Evolutionary conservation across 23 red algal species (phyloP).

Genomic region (Gracilariopsis chorda): DNA sequence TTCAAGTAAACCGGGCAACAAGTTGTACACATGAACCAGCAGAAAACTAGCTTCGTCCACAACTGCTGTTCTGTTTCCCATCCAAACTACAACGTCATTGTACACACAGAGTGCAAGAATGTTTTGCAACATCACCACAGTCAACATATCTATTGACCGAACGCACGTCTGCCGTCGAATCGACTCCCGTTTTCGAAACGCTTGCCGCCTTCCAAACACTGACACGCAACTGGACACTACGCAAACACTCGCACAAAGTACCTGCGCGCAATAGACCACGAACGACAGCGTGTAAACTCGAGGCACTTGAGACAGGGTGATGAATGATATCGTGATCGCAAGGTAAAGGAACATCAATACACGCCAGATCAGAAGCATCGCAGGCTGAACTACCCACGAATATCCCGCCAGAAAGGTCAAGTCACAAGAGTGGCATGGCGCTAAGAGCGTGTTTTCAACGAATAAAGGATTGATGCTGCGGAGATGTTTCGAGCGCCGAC

Average conservation of each 20-base stretch:
- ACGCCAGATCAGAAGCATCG: neutral
- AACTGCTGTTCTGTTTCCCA: neutral
- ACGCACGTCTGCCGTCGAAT: neutral
- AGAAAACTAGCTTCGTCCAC: neutral
- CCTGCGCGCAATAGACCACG: neutral
- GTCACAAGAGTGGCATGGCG: neutral
- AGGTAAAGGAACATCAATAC: neutral
- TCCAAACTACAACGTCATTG: constrained; percentile 1
- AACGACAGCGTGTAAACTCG: neutral
- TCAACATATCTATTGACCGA: neutral
- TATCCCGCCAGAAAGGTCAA: neutral
- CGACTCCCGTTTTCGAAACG: neutral
- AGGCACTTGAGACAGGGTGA: neutral
- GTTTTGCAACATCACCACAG: neutral
- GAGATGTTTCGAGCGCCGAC: neutral
- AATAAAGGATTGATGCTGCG: neutral
- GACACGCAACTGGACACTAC: neutral
- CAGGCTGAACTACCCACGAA: neutral
- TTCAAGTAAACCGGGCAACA: neutral
- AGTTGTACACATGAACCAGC: neutral
- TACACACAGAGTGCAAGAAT: neutral
- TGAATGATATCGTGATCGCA: neutral
- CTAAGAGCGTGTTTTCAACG: neutral
- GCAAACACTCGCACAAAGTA: neutral
- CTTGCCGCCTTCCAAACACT: neutral